Percentiles rank a stretch among this genome's conserved stretches.
phyloP scores from a whole-genome alignment of 192 early-diverging fungal genomes.

The Entomortierella chlamydospora region DNA sequence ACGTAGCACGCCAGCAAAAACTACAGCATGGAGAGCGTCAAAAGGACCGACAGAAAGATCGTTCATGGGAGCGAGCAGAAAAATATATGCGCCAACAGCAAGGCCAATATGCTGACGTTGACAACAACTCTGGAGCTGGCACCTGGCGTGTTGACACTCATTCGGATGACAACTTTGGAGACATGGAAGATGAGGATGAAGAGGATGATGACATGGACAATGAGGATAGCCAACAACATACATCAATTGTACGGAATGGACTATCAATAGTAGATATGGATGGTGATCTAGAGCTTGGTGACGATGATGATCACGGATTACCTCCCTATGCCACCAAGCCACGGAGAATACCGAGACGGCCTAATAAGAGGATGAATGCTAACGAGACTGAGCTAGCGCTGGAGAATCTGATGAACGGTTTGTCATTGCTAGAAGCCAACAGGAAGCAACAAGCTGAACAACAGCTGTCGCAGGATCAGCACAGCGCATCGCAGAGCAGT shows the following conservation, averaged over 20 bases:
- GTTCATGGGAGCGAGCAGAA: constrained; percentile 46
- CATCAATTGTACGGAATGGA: background rate
- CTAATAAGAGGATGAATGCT: constrained; percentile 26
- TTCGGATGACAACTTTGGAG: constrained; percentile 36
- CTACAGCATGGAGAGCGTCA: constrained; percentile 39
- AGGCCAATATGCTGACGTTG: background rate
- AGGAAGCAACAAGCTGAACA: constrained; percentile 31
- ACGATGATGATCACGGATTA: constrained; percentile 2
- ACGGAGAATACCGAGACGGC: background rate
- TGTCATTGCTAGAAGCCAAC: constrained; percentile 39
- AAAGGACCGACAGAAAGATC: constrained; percentile 40
- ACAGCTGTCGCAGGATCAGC: background rate
- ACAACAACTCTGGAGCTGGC: background rate
- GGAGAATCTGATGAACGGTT: constrained; percentile 43
- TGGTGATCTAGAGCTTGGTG: constrained; percentile 25
- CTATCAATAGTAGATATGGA: constrained; percentile 13
- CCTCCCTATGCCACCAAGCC: background rate
- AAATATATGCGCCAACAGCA: constrained; percentile 41
- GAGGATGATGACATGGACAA: constrained; percentile 42
- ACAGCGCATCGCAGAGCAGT: background rate
- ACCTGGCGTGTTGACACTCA: constrained; percentile 29
- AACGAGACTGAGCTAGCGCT: constrained; percentile 38
- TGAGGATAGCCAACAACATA: constrained; percentile 7
- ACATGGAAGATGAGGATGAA: constrained; percentile 48
- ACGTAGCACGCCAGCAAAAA: constrained; percentile 47